Percentiles rank a stretch among this genome's conserved stretches.
Conservation (phyloP, 148 eudicot genomes). For the Linanthus parryae region DNA sequence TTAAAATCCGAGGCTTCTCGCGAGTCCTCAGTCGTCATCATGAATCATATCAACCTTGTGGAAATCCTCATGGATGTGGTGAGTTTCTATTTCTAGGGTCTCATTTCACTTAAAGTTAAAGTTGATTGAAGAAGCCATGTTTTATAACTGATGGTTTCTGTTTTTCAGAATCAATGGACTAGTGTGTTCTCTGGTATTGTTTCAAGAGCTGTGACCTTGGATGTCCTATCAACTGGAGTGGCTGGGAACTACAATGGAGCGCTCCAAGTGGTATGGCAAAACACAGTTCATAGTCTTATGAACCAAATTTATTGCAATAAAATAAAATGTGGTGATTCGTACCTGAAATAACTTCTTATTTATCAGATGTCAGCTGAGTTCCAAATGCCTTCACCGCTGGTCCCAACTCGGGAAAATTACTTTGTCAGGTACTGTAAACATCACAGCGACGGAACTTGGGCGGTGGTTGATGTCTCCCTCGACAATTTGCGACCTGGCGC, state of each 20-base stretch:
- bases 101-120: not conserved
- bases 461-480: constrained; percentile 51
- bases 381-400: constrained; percentile 45
- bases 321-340: not conserved
- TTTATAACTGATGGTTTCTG: not conserved
- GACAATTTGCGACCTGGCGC: constrained; percentile 24
- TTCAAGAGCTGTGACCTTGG: constrained; percentile 25
- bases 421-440: constrained; percentile 40
- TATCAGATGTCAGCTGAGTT: constrained; percentile 46
- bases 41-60: constrained; percentile 75
- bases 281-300: not conserved
- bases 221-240: constrained; percentile 35
- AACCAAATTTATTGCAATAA: not conserved
- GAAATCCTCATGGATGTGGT: constrained; percentile 91
- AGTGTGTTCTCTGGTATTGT: constrained; percentile 33
- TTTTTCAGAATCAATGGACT: constrained; percentile 30
- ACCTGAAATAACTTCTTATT: not conserved
- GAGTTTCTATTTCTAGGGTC: constrained; percentile 1
- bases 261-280: constrained; percentile 31
- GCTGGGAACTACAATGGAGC: constrained; percentile 34
- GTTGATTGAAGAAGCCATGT: not conserved
- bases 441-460: constrained; percentile 41
- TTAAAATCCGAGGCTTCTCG: constrained; percentile 77
- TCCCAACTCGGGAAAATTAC: constrained; percentile 39
- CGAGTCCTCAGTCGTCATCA: constrained; percentile 77